Evolutionary conservation across 768 basidiomycete species (phyloP).

Genomic region (Daedalea quercina): DNA sequence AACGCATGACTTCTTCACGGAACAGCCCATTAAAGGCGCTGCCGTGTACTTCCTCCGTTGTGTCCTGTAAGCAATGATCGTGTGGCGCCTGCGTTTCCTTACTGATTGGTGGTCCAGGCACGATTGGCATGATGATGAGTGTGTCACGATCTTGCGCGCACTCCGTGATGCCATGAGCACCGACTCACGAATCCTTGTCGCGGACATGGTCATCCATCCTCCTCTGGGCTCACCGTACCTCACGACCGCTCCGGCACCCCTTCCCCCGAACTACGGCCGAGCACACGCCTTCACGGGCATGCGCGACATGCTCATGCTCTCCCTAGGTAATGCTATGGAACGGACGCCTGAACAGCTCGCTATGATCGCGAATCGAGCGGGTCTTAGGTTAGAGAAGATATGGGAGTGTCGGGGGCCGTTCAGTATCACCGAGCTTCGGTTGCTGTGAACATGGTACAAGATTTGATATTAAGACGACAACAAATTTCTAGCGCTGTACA

Average conservation of each 20-base stretch:
- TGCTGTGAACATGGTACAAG: background rate
- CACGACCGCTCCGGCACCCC: slow-evolving; percentile 5
- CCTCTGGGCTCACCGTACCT: background rate
- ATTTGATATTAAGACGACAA: too few species aligned
- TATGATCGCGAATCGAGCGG: slow-evolving; percentile 4
- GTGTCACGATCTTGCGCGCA: slow-evolving; percentile 3
- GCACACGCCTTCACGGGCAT: background rate
- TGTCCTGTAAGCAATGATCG: slow-evolving; percentile 2
- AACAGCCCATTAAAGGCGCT: slow-evolving; percentile 9
- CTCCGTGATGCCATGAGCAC: slow-evolving; percentile 5
- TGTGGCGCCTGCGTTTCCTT: too few species aligned
- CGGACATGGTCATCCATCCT: slow-evolving; percentile 3
- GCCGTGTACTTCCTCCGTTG: slow-evolving; percentile 8
- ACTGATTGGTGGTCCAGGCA: background rate
- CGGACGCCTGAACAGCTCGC: slow-evolving; percentile 5
- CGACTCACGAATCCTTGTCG: slow-evolving; percentile 6
- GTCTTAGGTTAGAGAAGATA: slow-evolving; percentile 5
- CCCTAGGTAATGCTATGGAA: slow-evolving; percentile 7
- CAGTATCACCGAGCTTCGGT: slow-evolving; percentile 7
- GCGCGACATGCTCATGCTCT: slow-evolving; percentile 10
- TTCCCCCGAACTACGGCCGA: slow-evolving; percentile 11
- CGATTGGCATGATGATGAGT: slow-evolving; percentile 10
- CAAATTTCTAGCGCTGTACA: too few species aligned
- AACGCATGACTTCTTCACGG: slow-evolving; percentile 11
- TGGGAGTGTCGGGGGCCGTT: slow-evolving; percentile 9